Evolutionary conservation across 2,329 filamentous ascomycete genomes (phyloP).

Genomic region (Diaporthe sp.): DNA sequence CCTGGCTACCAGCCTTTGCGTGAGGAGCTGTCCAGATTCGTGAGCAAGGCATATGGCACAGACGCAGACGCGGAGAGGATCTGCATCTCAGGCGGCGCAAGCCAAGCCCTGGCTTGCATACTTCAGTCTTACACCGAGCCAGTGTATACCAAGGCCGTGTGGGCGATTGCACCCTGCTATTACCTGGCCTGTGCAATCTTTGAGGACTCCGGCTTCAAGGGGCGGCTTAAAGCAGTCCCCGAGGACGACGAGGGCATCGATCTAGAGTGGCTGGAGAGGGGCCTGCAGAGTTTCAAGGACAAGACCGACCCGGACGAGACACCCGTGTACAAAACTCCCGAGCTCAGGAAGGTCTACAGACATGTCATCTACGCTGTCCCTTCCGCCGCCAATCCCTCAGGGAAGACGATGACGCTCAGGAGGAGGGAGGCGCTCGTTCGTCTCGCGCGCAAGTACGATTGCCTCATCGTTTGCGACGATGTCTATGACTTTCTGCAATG

Average conservation of each 20-base stretch:
- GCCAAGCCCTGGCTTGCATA: slow-evolving; percentile 83
- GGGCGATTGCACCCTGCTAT: slow-evolving; percentile 87
- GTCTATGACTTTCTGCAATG: slow-evolving; percentile 96
- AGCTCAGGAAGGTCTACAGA: slow-evolving; percentile 82
- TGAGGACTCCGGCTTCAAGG: slow-evolving; percentile 81
- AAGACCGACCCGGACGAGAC: slow-evolving; percentile 38
- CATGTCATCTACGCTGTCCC: slow-evolving; percentile 92
- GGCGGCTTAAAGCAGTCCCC: slow-evolving; percentile 76
- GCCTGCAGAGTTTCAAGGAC: slow-evolving; percentile 55
- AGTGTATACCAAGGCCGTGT: slow-evolving; percentile 79
- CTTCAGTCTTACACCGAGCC: slow-evolving; percentile 87
- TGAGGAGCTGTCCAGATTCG: slow-evolving; percentile 77
- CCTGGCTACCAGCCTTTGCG: slow-evolving; percentile 80
- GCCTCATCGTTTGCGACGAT: slow-evolving; percentile 89
- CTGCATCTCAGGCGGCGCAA: slow-evolving; percentile 87
- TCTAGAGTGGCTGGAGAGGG: slow-evolving; percentile 68
- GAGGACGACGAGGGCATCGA: slow-evolving; percentile 86
- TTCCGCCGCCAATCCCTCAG: slow-evolving; percentile 90
- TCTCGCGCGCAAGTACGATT: slow-evolving; percentile 84
- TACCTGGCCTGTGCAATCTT: slow-evolving; percentile 90
- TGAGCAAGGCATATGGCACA: slow-evolving; percentile 71
- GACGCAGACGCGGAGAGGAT: slow-evolving; percentile 69
- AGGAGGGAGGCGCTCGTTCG: slow-evolving; percentile 78
- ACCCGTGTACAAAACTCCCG: slow-evolving; percentile 60
- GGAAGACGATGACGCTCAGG: slow-evolving; percentile 80